Evolutionary conservation across 139 green algal species (phyloP).

Genomic region (Desmodesmus armatus): DNA sequence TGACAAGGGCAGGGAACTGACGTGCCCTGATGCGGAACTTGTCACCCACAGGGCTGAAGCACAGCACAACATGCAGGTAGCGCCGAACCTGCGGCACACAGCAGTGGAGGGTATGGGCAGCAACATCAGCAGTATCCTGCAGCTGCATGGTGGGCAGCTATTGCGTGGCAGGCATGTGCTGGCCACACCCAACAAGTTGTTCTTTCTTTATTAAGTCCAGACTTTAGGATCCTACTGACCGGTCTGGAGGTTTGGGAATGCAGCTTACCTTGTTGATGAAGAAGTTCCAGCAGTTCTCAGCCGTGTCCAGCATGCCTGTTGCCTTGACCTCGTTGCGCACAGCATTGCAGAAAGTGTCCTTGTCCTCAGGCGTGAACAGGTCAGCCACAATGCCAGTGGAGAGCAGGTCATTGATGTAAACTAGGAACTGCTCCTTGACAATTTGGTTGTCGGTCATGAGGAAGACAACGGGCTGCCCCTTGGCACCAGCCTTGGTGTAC

Average conservation of each 20-base stretch:
- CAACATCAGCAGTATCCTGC: too few species aligned
- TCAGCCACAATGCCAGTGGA: conserved; percentile 84
- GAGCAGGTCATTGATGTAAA: conserved; percentile 94
- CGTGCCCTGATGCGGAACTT: conserved; percentile 89
- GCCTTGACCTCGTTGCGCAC: conserved; percentile 90
- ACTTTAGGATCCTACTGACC: too few species aligned
- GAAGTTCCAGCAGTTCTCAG: conserved; percentile 89
- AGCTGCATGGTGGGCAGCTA: too few species aligned
- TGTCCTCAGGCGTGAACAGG: conserved; percentile 85
- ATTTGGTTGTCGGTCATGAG: conserved; percentile 93
- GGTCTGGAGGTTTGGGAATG: background rate
- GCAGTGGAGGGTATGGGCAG: too few species aligned
- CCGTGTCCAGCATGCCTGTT: conserved; percentile 81
- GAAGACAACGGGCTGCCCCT: conserved; percentile 83
- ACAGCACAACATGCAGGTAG: conserved; percentile 92
- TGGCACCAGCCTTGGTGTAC: conserved; percentile 63
- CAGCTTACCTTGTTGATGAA: conserved; percentile 87
- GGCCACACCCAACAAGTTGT: background rate
- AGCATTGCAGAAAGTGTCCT: conserved; percentile 83
- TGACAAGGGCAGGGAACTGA: conserved; percentile 92
- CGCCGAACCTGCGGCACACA: conserved; percentile 67
- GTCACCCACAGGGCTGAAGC: conserved; percentile 92
- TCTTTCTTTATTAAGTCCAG: too few species aligned
- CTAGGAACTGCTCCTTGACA: conserved; percentile 90
- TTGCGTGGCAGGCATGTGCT: background rate